Base-by-base conservation (phyloP, 768 basidiomycete species). In the Polyporus arcularius region DNA sequence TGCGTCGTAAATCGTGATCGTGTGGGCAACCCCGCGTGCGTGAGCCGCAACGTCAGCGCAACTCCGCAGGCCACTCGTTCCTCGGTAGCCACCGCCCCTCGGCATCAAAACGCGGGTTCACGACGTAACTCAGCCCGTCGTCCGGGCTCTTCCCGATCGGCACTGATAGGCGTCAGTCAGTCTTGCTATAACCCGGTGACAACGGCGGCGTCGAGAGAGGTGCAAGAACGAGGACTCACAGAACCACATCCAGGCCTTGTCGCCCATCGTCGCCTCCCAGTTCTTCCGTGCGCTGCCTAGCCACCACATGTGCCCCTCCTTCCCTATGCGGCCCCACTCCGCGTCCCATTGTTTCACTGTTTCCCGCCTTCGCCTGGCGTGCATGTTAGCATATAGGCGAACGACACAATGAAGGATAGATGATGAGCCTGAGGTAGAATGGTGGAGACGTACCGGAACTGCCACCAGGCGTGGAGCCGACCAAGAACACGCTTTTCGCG, bases 281-380 rank as follows among this genome's bases (percentile, higher is more conserved):
- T 87, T 88, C 45, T 74, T 76, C 51, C 78, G 72, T 47, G 66
- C 61, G 63, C 79, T 83, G 30, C 90, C 95, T 39, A 85, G 74
- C 86, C 89, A 92, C 95, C 95, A 98, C 7, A 96, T 73, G 70
- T 94, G 87, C 0, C 90, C 94, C 69, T 96, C 95, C 32, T 78
- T 83, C 7, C 80, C 77, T 0, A 90, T 76, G 31, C 79, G 73
- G 0, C 95, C 95, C 90, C 92, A 98, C 67, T 96, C 94, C 28
- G 75, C 73, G 64, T 93, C 85, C 88, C 91, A 96, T 46, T 78
- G 72, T 39, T 68, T 72, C 45, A 68, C 70, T 16, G 78, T 82
- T 38, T 69, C 72, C 38, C 74, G 75, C 62, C 82, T 88, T 3
- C 76, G 81, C 26, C 88, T 89, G 70, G 21, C 46, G 43, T n/a